phyloP scores from a whole-genome alignment of 2,329 filamentous ascomycete genomes.

The Fusarium sp. region DNA sequence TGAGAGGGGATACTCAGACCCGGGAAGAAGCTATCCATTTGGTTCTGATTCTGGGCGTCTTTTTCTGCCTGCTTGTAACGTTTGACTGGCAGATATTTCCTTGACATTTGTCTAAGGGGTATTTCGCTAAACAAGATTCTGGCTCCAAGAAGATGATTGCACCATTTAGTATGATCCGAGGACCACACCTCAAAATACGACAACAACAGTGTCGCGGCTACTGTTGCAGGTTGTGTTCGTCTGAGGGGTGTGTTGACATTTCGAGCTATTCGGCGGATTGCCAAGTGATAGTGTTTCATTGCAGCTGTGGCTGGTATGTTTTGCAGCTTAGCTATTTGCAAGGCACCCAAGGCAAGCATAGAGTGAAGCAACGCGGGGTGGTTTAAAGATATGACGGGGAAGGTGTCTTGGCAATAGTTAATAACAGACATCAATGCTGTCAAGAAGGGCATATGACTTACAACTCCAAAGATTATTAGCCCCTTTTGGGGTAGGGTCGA shows the following conservation, averaged over 20 bases:
- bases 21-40: conserved; percentile 42
- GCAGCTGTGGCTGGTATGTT: conserved; percentile 78
- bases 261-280: conserved; percentile 79
- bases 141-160: conserved; percentile 86
- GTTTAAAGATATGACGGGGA: conserved; percentile 84
- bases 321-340: conserved; percentile 89
- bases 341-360: conserved; percentile 84
- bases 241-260: conserved; percentile 75
- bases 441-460: conserved; percentile 47
- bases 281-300: conserved; percentile 90
- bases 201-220: conserved; percentile 88
- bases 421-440: neutral
- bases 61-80: conserved; percentile 47
- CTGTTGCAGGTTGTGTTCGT: conserved; percentile 78
- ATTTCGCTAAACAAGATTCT: conserved; percentile 85
- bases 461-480: conserved; percentile 73
- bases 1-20: conserved; percentile 25
- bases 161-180: conserved; percentile 96
- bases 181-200: conserved; percentile 95
- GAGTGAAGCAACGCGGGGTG: conserved; percentile 90
- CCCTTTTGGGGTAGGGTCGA: conserved; percentile 67
- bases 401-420: conserved; percentile 65
- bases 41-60: conserved; percentile 50
- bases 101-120: conserved; percentile 77
- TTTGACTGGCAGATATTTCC: conserved; percentile 73